Percentiles rank a stretch among this genome's conserved stretches.
Conservation (phyloP, 2,329 filamentous ascomycete species). For the Atkinsonella hypoxylon region DNA sequence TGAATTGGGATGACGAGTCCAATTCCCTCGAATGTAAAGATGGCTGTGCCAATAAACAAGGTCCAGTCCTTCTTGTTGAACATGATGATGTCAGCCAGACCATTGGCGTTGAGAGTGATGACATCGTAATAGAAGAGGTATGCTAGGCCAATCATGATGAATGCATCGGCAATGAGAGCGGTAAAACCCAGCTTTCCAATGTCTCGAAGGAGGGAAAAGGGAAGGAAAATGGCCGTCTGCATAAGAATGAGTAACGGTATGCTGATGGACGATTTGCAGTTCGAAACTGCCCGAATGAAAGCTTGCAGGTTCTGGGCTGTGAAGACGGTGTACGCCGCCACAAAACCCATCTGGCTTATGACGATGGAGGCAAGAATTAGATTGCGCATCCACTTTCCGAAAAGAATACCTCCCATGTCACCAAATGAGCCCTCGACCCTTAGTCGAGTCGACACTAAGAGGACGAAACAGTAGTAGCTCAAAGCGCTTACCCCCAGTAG, state of each 20-base stretch:
- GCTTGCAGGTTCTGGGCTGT: slow-evolving; percentile 92
- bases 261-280: slow-evolving; percentile 75
- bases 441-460: slow-evolving; percentile 77
- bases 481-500: slow-evolving; percentile 74
- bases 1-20: slow-evolving; percentile 97
- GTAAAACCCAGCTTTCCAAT: slow-evolving; percentile 97
- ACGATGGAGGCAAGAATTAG: slow-evolving; percentile 88
- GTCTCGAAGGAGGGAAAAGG: slow-evolving; percentile 85
- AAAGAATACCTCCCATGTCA: slow-evolving; percentile 87
- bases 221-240: slow-evolving; percentile 91
- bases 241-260: slow-evolving; percentile 86
- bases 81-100: slow-evolving; percentile 72
- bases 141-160: slow-evolving; percentile 82
- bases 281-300: slow-evolving; percentile 80
- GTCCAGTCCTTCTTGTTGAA: slow-evolving; percentile 95
- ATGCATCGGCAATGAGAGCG: slow-evolving; percentile 82
- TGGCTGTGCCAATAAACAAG: slow-evolving; percentile 94
- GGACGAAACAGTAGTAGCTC: slow-evolving; percentile 95
- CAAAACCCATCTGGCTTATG: slow-evolving; percentile 88
- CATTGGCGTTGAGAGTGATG: slow-evolving; percentile 63
- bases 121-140: slow-evolving; percentile 97
- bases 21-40: slow-evolving; percentile 97
- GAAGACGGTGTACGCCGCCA: slow-evolving; percentile 92
- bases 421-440: slow-evolving; percentile 90
- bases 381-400: slow-evolving; percentile 79